These are phyloP conservation scores for Primulina tabacum DNA, from an alignment of 257 asterid species.

Conservation along the genomic window DNA sequence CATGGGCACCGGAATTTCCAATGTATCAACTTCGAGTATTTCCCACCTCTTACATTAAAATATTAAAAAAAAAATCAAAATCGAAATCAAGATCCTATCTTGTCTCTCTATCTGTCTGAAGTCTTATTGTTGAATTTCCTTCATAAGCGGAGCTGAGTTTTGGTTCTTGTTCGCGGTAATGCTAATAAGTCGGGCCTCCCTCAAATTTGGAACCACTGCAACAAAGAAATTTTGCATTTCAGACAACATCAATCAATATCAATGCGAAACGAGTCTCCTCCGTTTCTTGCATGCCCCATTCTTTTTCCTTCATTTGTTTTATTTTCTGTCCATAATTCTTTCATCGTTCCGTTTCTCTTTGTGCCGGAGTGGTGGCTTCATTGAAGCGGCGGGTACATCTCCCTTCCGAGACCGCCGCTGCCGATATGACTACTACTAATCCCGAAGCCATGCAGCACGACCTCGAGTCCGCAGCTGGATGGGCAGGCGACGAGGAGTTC, in stretches of 20 bases:
- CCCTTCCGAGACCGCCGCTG: slow-evolving; percentile 31
- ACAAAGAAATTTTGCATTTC: neutral
- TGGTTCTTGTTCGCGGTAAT: neutral
- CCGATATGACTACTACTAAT: slow-evolving; percentile 20
- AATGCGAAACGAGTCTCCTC: neutral
- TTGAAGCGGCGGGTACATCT: slow-evolving; percentile 57
- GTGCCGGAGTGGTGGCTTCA: slow-evolving; percentile 45
- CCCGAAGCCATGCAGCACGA: slow-evolving; percentile 21
- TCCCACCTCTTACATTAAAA: too few species aligned
- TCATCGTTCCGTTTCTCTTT: slow-evolving; percentile 11
- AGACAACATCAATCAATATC: neutral
- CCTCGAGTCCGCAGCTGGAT: slow-evolving; percentile 19
- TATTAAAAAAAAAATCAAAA: too few species aligned
- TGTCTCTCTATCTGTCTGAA: neutral
- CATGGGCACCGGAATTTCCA: too few species aligned
- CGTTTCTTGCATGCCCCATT: slow-evolving; percentile 2
- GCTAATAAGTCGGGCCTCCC: neutral
- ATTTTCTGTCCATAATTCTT: neutral
- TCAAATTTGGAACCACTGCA: neutral
- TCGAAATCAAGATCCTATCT: neutral
- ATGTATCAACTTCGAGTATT: too few species aligned
- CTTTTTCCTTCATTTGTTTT: neutral
- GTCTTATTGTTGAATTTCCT: neutral
- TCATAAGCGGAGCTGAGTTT: neutral
- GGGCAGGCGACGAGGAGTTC: slow-evolving; percentile 36